These are phyloP conservation scores for Spathaspora gorwiae DNA, from an alignment of 805 yeast genomes.

Conservation along the genomic window DNA sequence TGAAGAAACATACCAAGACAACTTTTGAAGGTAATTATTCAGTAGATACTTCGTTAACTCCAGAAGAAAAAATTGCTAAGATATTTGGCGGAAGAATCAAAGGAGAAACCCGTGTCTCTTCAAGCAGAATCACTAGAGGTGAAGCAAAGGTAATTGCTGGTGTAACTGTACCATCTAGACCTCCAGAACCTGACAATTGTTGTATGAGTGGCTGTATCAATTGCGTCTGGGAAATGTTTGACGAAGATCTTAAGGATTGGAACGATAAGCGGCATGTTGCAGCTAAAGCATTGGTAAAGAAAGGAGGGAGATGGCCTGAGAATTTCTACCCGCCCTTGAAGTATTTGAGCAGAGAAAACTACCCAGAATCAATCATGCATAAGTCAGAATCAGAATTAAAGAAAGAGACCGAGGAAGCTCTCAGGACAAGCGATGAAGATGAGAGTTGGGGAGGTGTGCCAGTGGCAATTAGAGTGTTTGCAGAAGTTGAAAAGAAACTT, in stretches of 20 bases:
- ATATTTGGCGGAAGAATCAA: slow-evolving; percentile 56
- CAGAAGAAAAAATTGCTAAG: slow-evolving; percentile 44
- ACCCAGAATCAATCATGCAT: slow-evolving; percentile 31
- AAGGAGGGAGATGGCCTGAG: slow-evolving; percentile 43
- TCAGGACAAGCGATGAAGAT: slow-evolving; percentile 13
- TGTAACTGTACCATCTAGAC: slow-evolving; percentile 73
- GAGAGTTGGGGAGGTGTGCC: slow-evolving; percentile 56
- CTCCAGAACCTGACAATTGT: slow-evolving; percentile 90
- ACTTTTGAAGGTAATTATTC: slow-evolving; percentile 31
- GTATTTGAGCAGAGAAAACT: slow-evolving; percentile 28
- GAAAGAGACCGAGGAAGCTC: slow-evolving; percentile 1
- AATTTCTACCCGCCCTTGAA: slow-evolving; percentile 38
- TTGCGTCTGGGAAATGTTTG: slow-evolving; percentile 93
- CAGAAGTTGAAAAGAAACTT: slow-evolving; percentile 71
- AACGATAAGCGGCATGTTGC: slow-evolving; percentile 56
- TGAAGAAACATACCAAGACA: slow-evolving; percentile 17
- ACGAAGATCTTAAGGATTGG: slow-evolving; percentile 88
- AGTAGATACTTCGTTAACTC: slow-evolving; percentile 22
- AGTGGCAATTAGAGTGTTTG: slow-evolving; percentile 72
- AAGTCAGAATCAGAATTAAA: slow-evolving; percentile 12
- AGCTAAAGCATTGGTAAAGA: slow-evolving; percentile 30
- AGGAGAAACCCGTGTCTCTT: slow-evolving; percentile 45
- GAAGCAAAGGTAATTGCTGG: slow-evolving; percentile 48
- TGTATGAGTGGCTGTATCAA: slow-evolving; percentile 97
- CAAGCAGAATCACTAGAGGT: slow-evolving; percentile 33